Base-by-base conservation (phyloP, 345 rosid species). In the Eucalyptus rudis region DNA sequence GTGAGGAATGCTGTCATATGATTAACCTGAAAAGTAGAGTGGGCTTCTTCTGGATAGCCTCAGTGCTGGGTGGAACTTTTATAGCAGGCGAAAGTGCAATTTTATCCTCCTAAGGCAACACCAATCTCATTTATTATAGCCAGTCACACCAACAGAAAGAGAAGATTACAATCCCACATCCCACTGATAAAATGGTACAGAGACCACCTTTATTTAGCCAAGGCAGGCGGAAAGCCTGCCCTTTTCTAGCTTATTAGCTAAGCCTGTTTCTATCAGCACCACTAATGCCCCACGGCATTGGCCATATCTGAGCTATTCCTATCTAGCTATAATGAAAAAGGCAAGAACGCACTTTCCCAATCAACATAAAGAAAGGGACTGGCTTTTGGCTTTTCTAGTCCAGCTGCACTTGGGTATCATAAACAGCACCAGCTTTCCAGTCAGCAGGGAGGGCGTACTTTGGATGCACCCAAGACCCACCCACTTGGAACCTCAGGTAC, bases 351-450 rank as follows among this genome's bases (percentile, higher is more conserved):
- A 68, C 25, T 20, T 76, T 11, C 47, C 47, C 27, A 20, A 76
- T 40, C 29, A 43, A 76, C 29, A 76, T 8, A 40, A 33, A 22
- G 83, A 76, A 36, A 43, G 83, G 44, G 83, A 76, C 47, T 40
- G 83, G 83, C 3, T 40, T 40, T 27, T 25, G 52, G 31, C 11
- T 52, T 19, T 25, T 90, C 93, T 87, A 96, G 81, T 84, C 40
- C 51, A 97, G 96, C 90, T 92, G 93, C 88, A 96, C 88, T 45
- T 86, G 56, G 27, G 99, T 89, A 91, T 92, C 93, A 88, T 96
- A 96, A 68, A 92, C 92, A 86, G 89, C 95, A 25, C 98, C 97
- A 43, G 94, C 93, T 51, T 92, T 88, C 99, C 99, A 96, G 12
- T 96, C 92, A 8, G 89, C 54, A 3, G 99, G 97, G 64, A 97